A percentile compares a stretch with the other conserved stretches of the same genome.
These are phyloP conservation scores for Tuber brumale DNA, from an alignment of 495 filamentous ascomycete genomes.

Conservation along the genomic window DNA sequence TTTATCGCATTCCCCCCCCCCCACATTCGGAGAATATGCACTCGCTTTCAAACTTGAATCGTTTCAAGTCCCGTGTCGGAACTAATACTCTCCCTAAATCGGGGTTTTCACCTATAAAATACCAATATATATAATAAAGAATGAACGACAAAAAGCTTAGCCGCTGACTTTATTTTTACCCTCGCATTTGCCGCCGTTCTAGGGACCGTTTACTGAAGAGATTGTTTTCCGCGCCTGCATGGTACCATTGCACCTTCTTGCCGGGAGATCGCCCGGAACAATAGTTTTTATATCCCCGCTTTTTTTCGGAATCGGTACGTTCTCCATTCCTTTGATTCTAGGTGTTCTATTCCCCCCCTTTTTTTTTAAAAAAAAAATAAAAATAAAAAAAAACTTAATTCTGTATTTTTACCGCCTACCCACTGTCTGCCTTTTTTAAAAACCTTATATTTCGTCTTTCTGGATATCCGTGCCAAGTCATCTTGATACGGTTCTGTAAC, in stretches of 20 bases:
- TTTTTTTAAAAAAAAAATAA: background rate
- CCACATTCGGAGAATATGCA: background rate
- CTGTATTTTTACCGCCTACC: background rate
- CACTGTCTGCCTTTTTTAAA: background rate
- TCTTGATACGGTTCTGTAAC: background rate
- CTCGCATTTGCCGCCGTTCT: conserved; percentile 10
- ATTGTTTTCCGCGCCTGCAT: conserved; percentile 82
- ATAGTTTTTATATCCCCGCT: conserved; percentile 76
- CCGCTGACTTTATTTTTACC: conserved; percentile 20
- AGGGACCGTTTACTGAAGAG: conserved; percentile 90
- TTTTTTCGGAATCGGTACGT: conserved; percentile 70
- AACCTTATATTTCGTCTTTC: background rate
- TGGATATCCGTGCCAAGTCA: background rate
- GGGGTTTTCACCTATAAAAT: background rate
- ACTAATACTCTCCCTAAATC: background rate
- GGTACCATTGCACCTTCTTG: conserved; percentile 72
- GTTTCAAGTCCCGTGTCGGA: conserved; percentile 10
- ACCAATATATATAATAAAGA: background rate
- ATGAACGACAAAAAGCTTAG: conserved; percentile 7
- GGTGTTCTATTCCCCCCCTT: background rate
- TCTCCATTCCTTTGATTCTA: background rate
- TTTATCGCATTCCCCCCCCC: background rate
- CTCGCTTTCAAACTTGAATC: conserved; percentile 15
- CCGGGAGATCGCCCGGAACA: conserved; percentile 51
- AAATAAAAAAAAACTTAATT: too few relatives aligned